These are phyloP conservation scores for Earliella scabrosa DNA, from an alignment of 1,284 basidiomycete genomes.

Conservation along the genomic window DNA sequence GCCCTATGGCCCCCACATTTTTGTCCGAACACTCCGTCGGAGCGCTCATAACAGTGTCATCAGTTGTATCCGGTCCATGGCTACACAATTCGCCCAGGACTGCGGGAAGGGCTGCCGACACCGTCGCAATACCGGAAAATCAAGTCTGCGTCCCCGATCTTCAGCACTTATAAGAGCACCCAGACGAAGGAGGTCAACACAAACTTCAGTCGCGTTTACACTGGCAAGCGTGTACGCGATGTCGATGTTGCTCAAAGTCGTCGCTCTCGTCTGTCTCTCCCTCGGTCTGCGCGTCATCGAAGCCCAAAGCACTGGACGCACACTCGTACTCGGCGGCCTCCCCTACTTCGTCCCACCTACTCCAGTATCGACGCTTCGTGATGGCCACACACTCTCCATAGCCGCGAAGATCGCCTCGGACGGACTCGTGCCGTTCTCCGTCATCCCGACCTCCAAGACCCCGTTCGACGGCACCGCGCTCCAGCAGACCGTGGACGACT, in stretches of 20 bases:
- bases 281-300: neutral
- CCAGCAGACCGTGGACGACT: slow-evolving; percentile 19
- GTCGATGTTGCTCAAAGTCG: neutral
- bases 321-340: slow-evolving; percentile 27
- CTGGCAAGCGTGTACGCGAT: too few species aligned
- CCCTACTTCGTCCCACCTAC: slow-evolving; percentile 33
- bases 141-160: too few species aligned
- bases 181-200: too few species aligned
- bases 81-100: too few species aligned
- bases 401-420: slow-evolving; percentile 3
- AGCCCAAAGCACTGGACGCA: slow-evolving; percentile 24
- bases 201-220: too few species aligned
- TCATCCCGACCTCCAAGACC: slow-evolving; percentile 24
- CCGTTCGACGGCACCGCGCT: slow-evolving; percentile 26
- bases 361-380: slow-evolving; percentile 29
- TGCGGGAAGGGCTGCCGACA: too few species aligned
- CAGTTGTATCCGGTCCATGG: too few species aligned
- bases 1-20: too few species aligned
- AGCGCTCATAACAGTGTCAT: too few species aligned
- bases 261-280: neutral
- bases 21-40: too few species aligned
- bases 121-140: too few species aligned
- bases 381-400: slow-evolving; percentile 9
- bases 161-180: too few species aligned
- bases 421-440: slow-evolving; percentile 32